These are phyloP conservation scores for Rhododendron williamsianum DNA, from an alignment of 148 eudicot species.

Conservation along the genomic window DNA sequence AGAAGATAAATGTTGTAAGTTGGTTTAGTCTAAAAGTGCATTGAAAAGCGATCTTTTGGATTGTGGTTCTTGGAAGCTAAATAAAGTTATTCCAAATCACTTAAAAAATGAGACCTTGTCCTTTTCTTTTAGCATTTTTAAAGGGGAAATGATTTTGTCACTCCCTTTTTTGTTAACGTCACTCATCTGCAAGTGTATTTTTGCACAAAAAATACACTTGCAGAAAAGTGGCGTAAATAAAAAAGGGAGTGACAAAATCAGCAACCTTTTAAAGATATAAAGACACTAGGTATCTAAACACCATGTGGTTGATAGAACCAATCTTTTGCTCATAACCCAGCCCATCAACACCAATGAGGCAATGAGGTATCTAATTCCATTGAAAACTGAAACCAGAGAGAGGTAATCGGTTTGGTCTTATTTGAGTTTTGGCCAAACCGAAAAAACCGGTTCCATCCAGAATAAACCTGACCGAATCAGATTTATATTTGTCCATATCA, in stretches of 20 bases:
- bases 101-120: neutral
- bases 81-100: constrained; percentile 6
- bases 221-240: too few species aligned
- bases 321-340: neutral
- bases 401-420: neutral
- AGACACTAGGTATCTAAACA: neutral
- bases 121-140: neutral
- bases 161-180: too few species aligned
- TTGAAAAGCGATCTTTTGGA: constrained; percentile 2
- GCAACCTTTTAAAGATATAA: neutral
- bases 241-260: too few species aligned
- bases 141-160: too few species aligned
- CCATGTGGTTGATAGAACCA: neutral
- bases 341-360: neutral
- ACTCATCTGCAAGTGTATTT: too few species aligned
- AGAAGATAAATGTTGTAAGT: neutral
- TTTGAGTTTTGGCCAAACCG: neutral
- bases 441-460: too few species aligned
- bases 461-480: neutral
- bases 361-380: neutral
- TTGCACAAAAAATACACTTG: too few species aligned
- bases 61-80: neutral
- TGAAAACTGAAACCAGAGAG: neutral
- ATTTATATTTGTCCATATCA: neutral
- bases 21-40: neutral